These are phyloP conservation scores for Martensiomyces pterosporus DNA, from an alignment of 192 early-diverging fungal species.

Conservation along the genomic window DNA sequence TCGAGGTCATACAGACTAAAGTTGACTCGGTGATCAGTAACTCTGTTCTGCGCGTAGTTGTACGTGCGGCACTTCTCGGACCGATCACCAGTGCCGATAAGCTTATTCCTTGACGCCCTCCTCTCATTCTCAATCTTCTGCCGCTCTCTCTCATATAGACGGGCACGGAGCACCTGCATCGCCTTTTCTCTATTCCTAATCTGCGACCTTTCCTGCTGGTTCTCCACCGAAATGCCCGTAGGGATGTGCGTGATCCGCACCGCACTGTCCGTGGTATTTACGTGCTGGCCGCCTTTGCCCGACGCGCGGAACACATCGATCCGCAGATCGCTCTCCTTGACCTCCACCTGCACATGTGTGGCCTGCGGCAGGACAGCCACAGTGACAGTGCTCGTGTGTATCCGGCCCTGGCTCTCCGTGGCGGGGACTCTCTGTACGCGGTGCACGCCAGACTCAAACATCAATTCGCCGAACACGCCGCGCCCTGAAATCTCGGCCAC, in stretches of 20 bases:
- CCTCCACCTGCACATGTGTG: conserved; percentile 64
- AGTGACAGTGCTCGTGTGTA: conserved; percentile 74
- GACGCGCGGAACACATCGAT: conserved; percentile 73
- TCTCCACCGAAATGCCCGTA: conserved; percentile 79
- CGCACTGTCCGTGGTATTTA: conserved; percentile 93
- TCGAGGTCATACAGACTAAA: conserved; percentile 67
- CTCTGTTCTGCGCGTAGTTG: conserved; percentile 74
- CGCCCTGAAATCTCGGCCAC: conserved; percentile 62
- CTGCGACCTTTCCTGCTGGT: conserved; percentile 94
- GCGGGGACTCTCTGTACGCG: conserved; percentile 78
- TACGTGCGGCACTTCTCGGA: conserved; percentile 84
- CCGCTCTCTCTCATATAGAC: conserved; percentile 70
- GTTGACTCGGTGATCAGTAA: conserved; percentile 80
- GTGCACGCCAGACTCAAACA: conserved; percentile 80
- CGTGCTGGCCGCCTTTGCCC: conserved; percentile 89
- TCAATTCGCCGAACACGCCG: conserved; percentile 69
- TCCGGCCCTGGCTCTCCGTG: conserved; percentile 71
- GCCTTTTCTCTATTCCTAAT: conserved; percentile 86
- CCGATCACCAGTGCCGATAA: conserved; percentile 66
- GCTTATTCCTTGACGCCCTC: conserved; percentile 56
- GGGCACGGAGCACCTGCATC: conserved; percentile 74
- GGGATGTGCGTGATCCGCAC: conserved; percentile 92
- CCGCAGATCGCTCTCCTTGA: conserved; percentile 62
- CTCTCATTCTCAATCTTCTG: conserved; percentile 55
- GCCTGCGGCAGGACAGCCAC: conserved; percentile 77